A percentile compares a stretch with the other conserved stretches of the same genome.
Conservation (phyloP, 2,329 filamentous ascomycete genomes). For the Epicoccum sorghinum region DNA sequence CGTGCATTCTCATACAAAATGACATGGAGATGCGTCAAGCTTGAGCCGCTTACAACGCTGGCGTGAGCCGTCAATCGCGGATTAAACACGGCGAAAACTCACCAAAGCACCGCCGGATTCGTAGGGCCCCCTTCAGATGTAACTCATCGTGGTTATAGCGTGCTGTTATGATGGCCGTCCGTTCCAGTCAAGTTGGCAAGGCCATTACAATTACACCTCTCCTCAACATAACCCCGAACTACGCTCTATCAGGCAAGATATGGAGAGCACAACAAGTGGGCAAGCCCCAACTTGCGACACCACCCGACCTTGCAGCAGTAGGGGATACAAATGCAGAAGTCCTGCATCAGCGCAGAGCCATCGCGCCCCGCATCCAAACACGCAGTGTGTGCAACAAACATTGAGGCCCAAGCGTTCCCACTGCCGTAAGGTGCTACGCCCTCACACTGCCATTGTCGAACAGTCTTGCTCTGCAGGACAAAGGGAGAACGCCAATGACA, state of each 20-base stretch:
- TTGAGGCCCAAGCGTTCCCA: constrained; percentile 8
- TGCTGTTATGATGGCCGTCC: background rate
- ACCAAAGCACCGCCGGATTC: background rate
- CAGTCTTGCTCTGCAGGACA: constrained; percentile 17
- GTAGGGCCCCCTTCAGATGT: too few relatives aligned
- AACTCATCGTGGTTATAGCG: too few relatives aligned
- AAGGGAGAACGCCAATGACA: constrained; percentile 22
- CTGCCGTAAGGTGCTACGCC: constrained; percentile 9
- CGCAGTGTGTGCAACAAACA: constrained; percentile 28
- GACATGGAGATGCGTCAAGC: constrained; percentile 23
- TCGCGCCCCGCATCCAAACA: constrained; percentile 29
- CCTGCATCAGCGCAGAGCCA: constrained; percentile 22
- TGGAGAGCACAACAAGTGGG: constrained; percentile 13
- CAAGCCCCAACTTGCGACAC: constrained; percentile 7
- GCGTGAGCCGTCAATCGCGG: constrained; percentile 7
- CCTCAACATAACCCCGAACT: constrained; percentile 1
- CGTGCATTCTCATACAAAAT: constrained; percentile 25
- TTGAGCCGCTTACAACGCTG: constrained; percentile 10
- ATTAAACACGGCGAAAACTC: constrained; percentile 1
- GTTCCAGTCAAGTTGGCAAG: background rate
- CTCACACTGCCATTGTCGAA: constrained; percentile 13
- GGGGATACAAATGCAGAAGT: constrained; percentile 20
- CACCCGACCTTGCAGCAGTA: constrained; percentile 31
- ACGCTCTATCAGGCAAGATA: constrained; percentile 11
- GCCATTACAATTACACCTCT: background rate